These are phyloP conservation scores for Alternaria dauci DNA, from an alignment of 2,329 filamentous ascomycete species.

Conservation along the genomic window DNA sequence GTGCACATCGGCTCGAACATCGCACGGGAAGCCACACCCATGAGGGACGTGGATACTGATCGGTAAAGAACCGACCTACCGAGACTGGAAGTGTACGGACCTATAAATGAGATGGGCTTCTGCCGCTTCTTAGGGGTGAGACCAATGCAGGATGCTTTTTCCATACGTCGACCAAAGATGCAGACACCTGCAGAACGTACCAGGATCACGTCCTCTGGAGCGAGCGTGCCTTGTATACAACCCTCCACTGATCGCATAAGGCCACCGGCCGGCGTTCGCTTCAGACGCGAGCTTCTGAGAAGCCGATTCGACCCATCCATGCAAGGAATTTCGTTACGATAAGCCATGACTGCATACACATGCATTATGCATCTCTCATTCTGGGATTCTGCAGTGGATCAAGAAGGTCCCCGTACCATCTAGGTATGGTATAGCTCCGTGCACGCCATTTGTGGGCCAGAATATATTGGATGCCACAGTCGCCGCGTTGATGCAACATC, in stretches of 20 bases:
- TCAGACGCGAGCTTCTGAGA: neutral
- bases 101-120: neutral
- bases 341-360: neutral
- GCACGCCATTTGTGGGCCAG: neutral
- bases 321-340: slow-evolving; percentile 2
- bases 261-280: neutral
- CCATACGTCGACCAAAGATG: neutral
- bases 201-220: neutral
- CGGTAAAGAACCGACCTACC: neutral
- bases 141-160: neutral
- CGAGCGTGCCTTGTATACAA: neutral
- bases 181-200: slow-evolving; percentile 2
- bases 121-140: neutral
- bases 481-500: neutral
- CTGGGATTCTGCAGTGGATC: neutral
- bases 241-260: slow-evolving; percentile 9
- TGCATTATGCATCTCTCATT: neutral
- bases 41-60: slow-evolving; percentile 5
- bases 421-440: neutral
- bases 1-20: neutral
- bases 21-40: neutral
- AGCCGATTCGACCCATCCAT: neutral
- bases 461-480: neutral
- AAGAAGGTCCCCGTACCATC: neutral
- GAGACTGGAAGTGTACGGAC: neutral